These are phyloP conservation scores for Fonsecaea pugnacius DNA, from an alignment of 2,329 filamentous ascomycete species.

Conservation along the genomic window DNA sequence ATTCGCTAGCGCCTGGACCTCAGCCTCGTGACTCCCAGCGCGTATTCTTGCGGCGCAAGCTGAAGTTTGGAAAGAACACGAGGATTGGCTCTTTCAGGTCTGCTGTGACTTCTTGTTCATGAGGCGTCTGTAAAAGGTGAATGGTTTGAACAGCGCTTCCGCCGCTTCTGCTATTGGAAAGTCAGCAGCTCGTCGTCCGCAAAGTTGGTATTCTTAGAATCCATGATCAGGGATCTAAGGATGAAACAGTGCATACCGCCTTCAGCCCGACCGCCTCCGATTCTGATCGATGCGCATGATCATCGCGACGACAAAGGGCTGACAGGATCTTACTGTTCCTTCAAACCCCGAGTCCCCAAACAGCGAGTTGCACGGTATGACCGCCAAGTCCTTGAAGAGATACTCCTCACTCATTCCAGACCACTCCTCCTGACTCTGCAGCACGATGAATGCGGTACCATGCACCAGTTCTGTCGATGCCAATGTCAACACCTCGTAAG, in stretches of 20 bases:
- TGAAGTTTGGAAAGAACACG: neutral
- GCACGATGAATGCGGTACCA: conserved; percentile 29
- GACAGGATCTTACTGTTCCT: neutral
- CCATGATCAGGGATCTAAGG: neutral
- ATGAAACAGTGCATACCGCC: neutral
- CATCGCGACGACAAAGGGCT: conserved; percentile 24
- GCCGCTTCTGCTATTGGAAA: neutral
- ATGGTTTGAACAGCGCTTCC: neutral
- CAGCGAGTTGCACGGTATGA: conserved; percentile 48
- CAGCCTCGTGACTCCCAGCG: neutral
- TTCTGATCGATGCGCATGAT: conserved; percentile 25
- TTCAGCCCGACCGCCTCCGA: neutral
- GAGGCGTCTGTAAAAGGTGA: neutral
- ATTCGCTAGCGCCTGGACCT: neutral
- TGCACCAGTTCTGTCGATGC: conserved; percentile 16
- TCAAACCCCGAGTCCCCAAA: conserved; percentile 43
- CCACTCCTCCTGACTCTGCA: conserved; percentile 16
- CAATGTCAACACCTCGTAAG: neutral
- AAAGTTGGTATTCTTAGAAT: neutral
- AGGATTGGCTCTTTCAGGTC: neutral
- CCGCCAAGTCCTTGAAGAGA: conserved; percentile 19
- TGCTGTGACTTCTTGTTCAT: neutral
- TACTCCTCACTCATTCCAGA: neutral
- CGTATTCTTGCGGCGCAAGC: neutral
- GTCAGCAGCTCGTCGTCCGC: neutral